Evolutionary conservation across 2,329 filamentous ascomycete species (phyloP).

Genomic region (Exophiala oligosperma): DNA sequence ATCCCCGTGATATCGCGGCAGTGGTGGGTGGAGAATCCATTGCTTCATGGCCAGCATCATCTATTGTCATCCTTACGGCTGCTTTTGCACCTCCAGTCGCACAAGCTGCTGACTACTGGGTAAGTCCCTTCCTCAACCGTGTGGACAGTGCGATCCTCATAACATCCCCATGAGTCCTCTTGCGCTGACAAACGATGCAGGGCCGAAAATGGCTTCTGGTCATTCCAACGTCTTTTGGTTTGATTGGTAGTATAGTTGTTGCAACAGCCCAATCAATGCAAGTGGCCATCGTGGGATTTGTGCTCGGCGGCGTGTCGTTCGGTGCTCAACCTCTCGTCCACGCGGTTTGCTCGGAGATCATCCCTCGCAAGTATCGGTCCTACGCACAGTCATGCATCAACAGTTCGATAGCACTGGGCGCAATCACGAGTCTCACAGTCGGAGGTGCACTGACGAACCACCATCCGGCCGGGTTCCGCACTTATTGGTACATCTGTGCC

Average conservation of each 20-base stretch:
- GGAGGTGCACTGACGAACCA: slow-evolving; percentile 3
- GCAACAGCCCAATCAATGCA: slow-evolving; percentile 3
- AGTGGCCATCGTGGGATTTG: slow-evolving; percentile 6
- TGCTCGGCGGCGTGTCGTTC: not conserved
- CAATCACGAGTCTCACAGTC: slow-evolving; percentile 2
- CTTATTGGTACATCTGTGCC: slow-evolving; percentile 13
- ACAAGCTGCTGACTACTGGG: slow-evolving; percentile 22
- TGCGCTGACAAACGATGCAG: too few species aligned
- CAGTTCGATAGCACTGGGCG: slow-evolving; percentile 3
- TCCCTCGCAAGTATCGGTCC: slow-evolving; percentile 14
- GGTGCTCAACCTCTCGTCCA: slow-evolving; percentile 7
- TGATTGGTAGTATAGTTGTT: slow-evolving; percentile 8
- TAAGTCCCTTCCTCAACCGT: too few species aligned
- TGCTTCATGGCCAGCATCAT: slow-evolving; percentile 1
- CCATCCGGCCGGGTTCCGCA: slow-evolving; percentile 10
- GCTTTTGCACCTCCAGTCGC: not conserved
- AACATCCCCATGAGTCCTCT: too few species aligned
- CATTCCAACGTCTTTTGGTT: slow-evolving; percentile 2
- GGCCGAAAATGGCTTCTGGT: slow-evolving; percentile 20
- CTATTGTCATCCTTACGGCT: slow-evolving; percentile 9
- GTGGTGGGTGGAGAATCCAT: slow-evolving; percentile 6
- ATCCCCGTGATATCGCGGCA: slow-evolving; percentile 1
- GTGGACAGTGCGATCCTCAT: too few species aligned
- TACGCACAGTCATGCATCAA: slow-evolving; percentile 6
- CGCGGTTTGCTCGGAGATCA: slow-evolving; percentile 12